These are phyloP conservation scores for Castanospermum australe DNA, from an alignment of 306 rosid species.

Conservation along the genomic window DNA sequence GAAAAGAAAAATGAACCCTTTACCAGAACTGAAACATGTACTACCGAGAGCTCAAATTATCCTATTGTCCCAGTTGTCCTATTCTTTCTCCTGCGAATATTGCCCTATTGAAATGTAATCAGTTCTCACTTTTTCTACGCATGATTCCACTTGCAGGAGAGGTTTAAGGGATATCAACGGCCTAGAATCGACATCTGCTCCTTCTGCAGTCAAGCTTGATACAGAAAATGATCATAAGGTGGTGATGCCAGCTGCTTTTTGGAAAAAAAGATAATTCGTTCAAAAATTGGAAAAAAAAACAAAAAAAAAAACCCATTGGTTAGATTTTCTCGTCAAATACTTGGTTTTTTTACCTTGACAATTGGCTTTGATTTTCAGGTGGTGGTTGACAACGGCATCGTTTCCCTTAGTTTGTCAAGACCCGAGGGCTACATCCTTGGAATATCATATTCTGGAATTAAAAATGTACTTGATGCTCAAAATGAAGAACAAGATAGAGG, in stretches of 20 bases:
- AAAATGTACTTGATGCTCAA: slow-evolving; percentile 42
- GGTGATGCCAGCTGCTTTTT: not conserved
- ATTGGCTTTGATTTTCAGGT: slow-evolving; percentile 39
- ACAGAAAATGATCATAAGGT: not conserved
- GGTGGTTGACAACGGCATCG: slow-evolving; percentile 60
- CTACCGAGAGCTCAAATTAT: not conserved
- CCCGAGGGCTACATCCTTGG: slow-evolving; percentile 61
- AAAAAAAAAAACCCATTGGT: not conserved
- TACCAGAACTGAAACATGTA: not conserved
- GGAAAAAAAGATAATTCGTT: not conserved
- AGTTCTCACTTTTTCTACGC: not conserved
- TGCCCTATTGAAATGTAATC: not conserved
- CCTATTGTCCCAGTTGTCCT: not conserved
- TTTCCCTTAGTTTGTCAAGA: slow-evolving; percentile 44
- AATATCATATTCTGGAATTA: slow-evolving; percentile 47
- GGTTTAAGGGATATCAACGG: not conserved
- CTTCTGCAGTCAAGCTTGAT: not conserved
- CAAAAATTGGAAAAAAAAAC: not conserved
- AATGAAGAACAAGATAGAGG: slow-evolving; percentile 53
- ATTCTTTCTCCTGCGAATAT: not conserved
- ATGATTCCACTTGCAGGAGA: slow-evolving; percentile 17
- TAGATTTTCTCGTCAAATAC: not conserved
- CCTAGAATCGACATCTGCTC: not conserved
- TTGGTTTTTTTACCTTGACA: not conserved
- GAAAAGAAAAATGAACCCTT: not conserved